phyloP scores from a whole-genome alignment of 2,329 filamentous ascomycete species.

The Calonectria pteridis region DNA sequence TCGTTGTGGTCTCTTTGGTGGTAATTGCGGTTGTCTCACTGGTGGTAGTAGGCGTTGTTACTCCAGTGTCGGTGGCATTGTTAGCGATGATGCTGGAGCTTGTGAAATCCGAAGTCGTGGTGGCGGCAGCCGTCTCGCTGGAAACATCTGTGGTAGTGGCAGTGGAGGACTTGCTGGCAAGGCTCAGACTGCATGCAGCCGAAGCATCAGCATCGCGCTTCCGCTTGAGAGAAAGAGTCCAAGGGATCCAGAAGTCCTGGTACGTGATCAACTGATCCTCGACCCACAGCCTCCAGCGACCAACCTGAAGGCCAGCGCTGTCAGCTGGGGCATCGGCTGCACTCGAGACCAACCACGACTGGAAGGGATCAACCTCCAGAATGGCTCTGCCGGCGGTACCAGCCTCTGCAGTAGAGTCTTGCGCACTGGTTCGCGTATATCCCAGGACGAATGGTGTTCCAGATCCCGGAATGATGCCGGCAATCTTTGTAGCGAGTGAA shows the following conservation, averaged over 20 bases:
- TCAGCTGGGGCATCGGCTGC: background rate
- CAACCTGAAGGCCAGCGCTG: conserved; percentile 12
- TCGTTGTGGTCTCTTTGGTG: background rate
- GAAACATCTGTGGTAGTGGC: background rate
- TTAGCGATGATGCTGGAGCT: background rate
- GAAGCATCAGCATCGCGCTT: background rate
- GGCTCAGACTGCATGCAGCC: background rate
- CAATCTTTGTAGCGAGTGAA: conserved; percentile 1
- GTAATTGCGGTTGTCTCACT: background rate
- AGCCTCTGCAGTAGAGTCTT: conserved; percentile 7
- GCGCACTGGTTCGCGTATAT: conserved; percentile 20
- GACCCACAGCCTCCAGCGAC: conserved; percentile 38
- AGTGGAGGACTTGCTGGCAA: background rate
- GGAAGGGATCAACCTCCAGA: conserved; percentile 27
- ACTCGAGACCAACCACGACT: conserved; percentile 1
- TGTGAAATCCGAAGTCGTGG: background rate
- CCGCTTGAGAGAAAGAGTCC: background rate
- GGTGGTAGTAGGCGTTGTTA: background rate
- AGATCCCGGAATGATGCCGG: conserved; percentile 24
- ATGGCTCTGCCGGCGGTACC: conserved; percentile 26
- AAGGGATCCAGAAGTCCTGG: conserved; percentile 28
- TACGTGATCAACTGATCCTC: conserved; percentile 30
- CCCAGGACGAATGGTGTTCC: conserved; percentile 15
- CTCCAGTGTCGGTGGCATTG: background rate
- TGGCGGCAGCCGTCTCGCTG: background rate